phyloP scores from a whole-genome alignment of 2,329 filamentous ascomycete genomes.

The Ascomycota sp. region DNA sequence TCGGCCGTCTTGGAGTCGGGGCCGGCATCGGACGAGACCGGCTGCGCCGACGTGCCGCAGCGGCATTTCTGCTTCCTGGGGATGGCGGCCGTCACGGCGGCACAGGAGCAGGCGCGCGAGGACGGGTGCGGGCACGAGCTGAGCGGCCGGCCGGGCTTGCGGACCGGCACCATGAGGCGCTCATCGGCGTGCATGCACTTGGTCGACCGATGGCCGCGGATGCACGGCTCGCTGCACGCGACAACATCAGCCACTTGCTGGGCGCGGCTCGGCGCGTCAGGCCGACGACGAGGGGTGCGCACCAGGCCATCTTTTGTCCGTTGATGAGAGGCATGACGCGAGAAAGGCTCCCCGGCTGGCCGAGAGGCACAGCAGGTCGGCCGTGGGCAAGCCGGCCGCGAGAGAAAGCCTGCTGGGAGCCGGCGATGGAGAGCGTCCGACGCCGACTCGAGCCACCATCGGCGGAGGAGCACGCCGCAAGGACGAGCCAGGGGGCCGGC shows the following conservation, averaged over 20 bases:
- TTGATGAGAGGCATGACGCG: constrained; percentile 49
- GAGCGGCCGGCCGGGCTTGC: constrained; percentile 50
- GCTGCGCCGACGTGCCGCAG: constrained; percentile 22
- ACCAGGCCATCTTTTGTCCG: constrained; percentile 57
- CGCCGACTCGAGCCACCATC: no score
- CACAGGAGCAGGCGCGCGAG: constrained; percentile 39
- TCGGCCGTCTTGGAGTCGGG: constrained; percentile 4
- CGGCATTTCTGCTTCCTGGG: constrained; percentile 35
- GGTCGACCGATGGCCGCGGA: constrained; percentile 55
- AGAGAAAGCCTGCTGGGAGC: no score
- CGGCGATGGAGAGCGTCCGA: no score
- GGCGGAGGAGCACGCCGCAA: no score
- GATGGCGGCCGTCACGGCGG: constrained; percentile 43
- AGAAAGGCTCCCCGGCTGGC: no score
- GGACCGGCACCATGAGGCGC: constrained; percentile 47
- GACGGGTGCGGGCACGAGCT: constrained; percentile 48
- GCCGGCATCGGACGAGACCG: constrained; percentile 7
- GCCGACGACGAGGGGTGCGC: constrained; percentile 14
- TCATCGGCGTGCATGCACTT: constrained; percentile 51
- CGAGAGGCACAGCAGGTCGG: no score
- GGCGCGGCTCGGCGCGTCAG: background rate
- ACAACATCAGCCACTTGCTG: no score
- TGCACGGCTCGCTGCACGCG: constrained; percentile 44
- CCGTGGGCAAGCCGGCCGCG: no score
- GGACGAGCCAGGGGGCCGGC: no score